Evolutionary conservation across 1,284 basidiomycete species (phyloP).

Genomic region (Ustilago bromivora): DNA sequence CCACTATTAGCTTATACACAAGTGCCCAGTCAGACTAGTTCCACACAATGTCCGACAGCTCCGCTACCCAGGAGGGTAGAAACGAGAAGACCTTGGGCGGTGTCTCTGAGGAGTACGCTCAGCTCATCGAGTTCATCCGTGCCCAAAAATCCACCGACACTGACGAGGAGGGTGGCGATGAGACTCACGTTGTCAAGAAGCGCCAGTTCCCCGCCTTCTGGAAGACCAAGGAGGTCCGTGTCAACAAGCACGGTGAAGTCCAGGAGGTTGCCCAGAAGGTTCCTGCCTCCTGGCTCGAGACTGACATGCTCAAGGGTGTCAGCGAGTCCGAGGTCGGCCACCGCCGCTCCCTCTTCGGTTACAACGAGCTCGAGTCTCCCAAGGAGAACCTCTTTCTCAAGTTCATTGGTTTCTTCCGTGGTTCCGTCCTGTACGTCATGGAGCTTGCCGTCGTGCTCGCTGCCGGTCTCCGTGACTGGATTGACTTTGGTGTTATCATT

Average conservation of each 20-base stretch:
- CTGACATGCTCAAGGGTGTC: conserved; percentile 72
- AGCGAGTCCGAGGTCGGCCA: conserved; percentile 70
- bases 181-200: conserved; percentile 64
- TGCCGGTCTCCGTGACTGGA: conserved; percentile 71
- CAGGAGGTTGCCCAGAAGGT: conserved; percentile 67
- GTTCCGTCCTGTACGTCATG: conserved; percentile 71
- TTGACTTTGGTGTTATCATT: conserved; percentile 74
- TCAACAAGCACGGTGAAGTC: conserved; percentile 69
- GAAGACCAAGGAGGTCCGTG: conserved; percentile 67
- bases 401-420: conserved; percentile 71
- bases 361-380: conserved; percentile 70
- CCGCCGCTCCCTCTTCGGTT: conserved; percentile 68
- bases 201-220: conserved; percentile 64
- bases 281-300: conserved; percentile 71
- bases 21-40: conserved; percentile 5
- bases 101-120: conserved; percentile 65
- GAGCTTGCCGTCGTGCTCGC: conserved; percentile 70
- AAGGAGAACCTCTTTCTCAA: conserved; percentile 73
- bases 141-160: conserved; percentile 52
- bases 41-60: conserved; percentile 51
- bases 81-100: conserved; percentile 45
- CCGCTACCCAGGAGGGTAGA: conserved; percentile 55
- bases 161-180: conserved; percentile 63
- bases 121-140: conserved; percentile 66
- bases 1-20: conserved; percentile 7